These are phyloP conservation scores for Allium cepa DNA, from an alignment of 106 monocot genomes.

Conservation along the genomic window DNA sequence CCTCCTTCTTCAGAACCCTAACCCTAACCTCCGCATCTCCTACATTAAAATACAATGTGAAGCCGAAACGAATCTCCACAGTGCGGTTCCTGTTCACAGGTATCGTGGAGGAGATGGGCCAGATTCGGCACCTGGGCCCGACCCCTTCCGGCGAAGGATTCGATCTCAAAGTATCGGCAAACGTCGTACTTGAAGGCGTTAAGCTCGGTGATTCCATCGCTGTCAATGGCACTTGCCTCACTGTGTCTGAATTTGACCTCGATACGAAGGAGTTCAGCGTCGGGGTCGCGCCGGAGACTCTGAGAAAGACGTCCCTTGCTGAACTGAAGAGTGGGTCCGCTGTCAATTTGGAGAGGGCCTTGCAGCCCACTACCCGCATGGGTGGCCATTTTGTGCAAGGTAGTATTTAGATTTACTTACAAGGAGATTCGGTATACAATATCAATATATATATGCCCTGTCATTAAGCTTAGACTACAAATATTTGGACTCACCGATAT, in stretches of 20 bases:
- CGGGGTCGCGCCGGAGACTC: slow-evolving; percentile 88
- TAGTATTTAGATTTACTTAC: no score
- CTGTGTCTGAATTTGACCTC: slow-evolving; percentile 57
- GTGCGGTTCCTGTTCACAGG: slow-evolving; percentile 70
- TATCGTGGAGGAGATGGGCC: slow-evolving; percentile 88
- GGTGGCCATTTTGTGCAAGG: slow-evolving; percentile 97
- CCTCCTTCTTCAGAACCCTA: no score
- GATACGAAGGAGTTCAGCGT: slow-evolving; percentile 42
- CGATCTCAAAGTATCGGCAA: slow-evolving; percentile 53
- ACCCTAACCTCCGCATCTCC: no score
- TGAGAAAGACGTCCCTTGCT: slow-evolving; percentile 60
- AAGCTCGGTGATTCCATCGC: slow-evolving; percentile 84
- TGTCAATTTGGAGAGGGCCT: slow-evolving; percentile 82
- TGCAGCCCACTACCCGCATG: slow-evolving; percentile 68
- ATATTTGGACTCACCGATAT: no score
- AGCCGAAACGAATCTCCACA: no score
- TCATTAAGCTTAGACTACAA: no score
- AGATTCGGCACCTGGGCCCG: slow-evolving; percentile 42
- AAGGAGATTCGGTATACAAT: no score
- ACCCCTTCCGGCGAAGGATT: slow-evolving; percentile 29
- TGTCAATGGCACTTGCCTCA: slow-evolving; percentile 89
- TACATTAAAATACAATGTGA: no score
- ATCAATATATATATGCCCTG: no score
- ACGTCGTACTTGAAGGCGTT: slow-evolving; percentile 46
- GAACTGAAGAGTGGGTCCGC: slow-evolving; percentile 34